A percentile compares a stretch with the other conserved stretches of the same genome.
These are phyloP conservation scores for Lepidopterella palustris DNA, from an alignment of 495 filamentous ascomycete genomes.

Conservation along the genomic window DNA sequence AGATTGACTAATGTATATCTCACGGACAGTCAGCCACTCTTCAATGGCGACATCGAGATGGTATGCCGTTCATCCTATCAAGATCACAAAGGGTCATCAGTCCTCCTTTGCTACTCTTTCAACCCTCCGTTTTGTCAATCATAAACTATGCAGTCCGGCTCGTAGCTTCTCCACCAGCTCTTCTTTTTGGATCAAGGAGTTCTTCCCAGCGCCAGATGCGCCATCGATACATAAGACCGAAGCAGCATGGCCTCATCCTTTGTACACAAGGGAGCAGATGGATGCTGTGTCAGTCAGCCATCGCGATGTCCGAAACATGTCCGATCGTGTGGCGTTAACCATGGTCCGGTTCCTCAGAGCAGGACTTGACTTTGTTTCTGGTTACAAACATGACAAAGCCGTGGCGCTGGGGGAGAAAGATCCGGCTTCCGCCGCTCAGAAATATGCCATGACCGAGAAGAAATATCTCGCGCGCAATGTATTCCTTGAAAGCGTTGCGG, in stretches of 20 bases:
- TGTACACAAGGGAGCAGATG: conserved; percentile 62
- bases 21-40: too few relatives aligned
- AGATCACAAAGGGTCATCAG: too few relatives aligned
- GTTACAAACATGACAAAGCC: conserved; percentile 62
- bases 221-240: conserved; percentile 37
- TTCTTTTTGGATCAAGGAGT: conserved; percentile 32
- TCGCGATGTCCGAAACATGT: conserved; percentile 57
- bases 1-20: too few relatives aligned
- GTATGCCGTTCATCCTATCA: too few relatives aligned
- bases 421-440: conserved; percentile 36
- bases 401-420: conserved; percentile 39
- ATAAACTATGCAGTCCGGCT: too few relatives aligned
- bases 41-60: too few relatives aligned
- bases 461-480: conserved; percentile 81
- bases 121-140: too few relatives aligned
- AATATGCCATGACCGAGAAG: conserved; percentile 59
- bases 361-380: conserved; percentile 61
- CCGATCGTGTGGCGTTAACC: conserved; percentile 59
- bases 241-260: conserved; percentile 65
- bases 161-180: conserved; percentile 29
- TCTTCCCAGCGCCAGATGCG: conserved; percentile 37
- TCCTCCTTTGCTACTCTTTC: too few relatives aligned
- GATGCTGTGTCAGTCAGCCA: conserved; percentile 56
- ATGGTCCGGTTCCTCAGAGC: conserved; percentile 58
- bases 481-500: conserved; percentile 91